A percentile compares a stretch with the other conserved stretches of the same genome.
phyloP scores from a whole-genome alignment of 345 rosid genomes.

The Pelargonium nanum region DNA sequence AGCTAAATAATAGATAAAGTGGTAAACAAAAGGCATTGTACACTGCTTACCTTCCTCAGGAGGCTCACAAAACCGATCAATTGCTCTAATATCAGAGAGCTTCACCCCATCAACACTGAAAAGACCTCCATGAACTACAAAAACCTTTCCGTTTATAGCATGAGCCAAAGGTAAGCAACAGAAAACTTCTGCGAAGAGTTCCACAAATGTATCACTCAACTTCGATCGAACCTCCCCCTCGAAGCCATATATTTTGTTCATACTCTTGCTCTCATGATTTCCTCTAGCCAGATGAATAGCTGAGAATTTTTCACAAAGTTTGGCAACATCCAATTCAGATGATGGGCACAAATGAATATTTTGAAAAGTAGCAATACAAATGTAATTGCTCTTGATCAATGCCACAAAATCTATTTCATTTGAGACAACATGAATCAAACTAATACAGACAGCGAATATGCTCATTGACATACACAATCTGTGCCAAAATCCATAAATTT shows the following conservation, averaged over 20 bases:
- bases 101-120: slow-evolving; percentile 94
- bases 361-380: background rate
- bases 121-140: slow-evolving; percentile 96
- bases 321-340: background rate
- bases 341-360: background rate
- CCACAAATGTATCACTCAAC: slow-evolving; percentile 84
- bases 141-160: slow-evolving; percentile 67
- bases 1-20: background rate
- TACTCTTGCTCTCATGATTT: slow-evolving; percentile 98
- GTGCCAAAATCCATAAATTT: too few relatives aligned
- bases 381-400: background rate
- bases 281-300: slow-evolving; percentile 91
- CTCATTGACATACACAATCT: too few relatives aligned
- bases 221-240: slow-evolving; percentile 97
- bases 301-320: slow-evolving; percentile 28
- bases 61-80: slow-evolving; percentile 93
- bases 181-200: slow-evolving; percentile 92
- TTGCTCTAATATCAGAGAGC: slow-evolving; percentile 74
- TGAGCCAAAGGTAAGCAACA: slow-evolving; percentile 93
- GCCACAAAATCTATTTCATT: background rate
- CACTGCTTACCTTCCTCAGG: slow-evolving; percentile 84
- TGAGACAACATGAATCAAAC: background rate
- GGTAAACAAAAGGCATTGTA: background rate
- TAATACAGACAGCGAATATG: background rate
- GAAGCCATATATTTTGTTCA: slow-evolving; percentile 98